phyloP scores from a whole-genome alignment of 2,329 filamentous ascomycete genomes.

The Blastomyces percursus region DNA sequence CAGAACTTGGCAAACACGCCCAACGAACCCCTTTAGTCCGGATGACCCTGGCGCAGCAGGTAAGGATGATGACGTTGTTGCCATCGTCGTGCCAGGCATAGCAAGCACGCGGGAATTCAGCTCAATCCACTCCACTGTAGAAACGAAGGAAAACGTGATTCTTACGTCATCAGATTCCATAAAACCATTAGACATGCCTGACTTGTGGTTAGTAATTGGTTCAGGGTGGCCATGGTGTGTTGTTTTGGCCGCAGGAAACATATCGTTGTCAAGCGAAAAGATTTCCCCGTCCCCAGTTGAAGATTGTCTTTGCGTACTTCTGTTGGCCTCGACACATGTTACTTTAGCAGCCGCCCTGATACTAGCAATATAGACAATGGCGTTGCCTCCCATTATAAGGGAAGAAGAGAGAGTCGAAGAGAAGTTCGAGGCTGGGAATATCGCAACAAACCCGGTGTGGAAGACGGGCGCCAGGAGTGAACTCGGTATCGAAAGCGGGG shows the following conservation, averaged over 20 bases:
- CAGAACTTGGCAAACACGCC: slow-evolving; percentile 32
- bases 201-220: slow-evolving; percentile 18
- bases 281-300: slow-evolving; percentile 31
- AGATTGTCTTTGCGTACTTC: slow-evolving; percentile 18
- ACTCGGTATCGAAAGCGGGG: slow-evolving; percentile 20
- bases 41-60: slow-evolving; percentile 39
- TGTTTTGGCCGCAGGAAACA: background rate
- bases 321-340: slow-evolving; percentile 40
- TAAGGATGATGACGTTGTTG: slow-evolving; percentile 38
- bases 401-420: slow-evolving; percentile 35
- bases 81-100: slow-evolving; percentile 46
- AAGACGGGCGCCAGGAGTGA: slow-evolving; percentile 18
- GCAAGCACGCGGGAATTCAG: slow-evolving; percentile 47
- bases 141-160: slow-evolving; percentile 48
- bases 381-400: slow-evolving; percentile 43
- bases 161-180: slow-evolving; percentile 24
- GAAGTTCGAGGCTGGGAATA: slow-evolving; percentile 54
- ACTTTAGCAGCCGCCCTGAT: slow-evolving; percentile 73
- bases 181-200: slow-evolving; percentile 3
- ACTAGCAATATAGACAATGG: slow-evolving; percentile 77
- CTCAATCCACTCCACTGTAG: slow-evolving; percentile 48
- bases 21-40: slow-evolving; percentile 51
- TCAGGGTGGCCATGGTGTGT: slow-evolving; percentile 3
- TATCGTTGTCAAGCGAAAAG: slow-evolving; percentile 32
- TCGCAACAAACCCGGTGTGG: slow-evolving; percentile 60